These are phyloP conservation scores for Henckelia pumila DNA, from an alignment of 257 asterid genomes.

Conservation along the genomic window DNA sequence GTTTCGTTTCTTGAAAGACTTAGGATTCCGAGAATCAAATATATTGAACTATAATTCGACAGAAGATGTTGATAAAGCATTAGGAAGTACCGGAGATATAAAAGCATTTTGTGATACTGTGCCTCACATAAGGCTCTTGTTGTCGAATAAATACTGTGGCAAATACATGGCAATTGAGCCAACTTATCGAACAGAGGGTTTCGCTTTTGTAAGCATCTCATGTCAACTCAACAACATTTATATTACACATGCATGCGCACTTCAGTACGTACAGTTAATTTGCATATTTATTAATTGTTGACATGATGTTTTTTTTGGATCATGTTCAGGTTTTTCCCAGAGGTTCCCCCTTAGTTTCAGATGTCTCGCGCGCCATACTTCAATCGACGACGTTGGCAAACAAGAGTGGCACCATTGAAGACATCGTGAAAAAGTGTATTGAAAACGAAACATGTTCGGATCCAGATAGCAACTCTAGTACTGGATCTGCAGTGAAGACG, in stretches of 20 bases:
- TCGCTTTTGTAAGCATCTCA: not conserved
- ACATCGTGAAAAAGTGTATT: too few relatives aligned
- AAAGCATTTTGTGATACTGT: not conserved
- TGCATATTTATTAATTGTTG: too few relatives aligned
- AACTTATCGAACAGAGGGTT: not conserved
- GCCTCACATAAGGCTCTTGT: not conserved
- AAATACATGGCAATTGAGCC: not conserved
- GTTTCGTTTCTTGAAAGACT: not conserved
- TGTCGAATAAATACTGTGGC: not conserved
- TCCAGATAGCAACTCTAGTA: not conserved
- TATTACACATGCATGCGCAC: too few relatives aligned
- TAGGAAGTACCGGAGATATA: not conserved
- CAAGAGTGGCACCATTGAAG: not conserved
- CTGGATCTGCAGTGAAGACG: slow-evolving; percentile 1
- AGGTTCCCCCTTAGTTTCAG: slow-evolving; percentile 28
- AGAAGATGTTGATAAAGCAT: not conserved
- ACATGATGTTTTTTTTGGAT: too few relatives aligned
- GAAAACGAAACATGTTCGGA: not conserved
- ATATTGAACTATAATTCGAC: not conserved
- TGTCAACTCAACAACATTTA: not conserved
- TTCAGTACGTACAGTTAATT: too few relatives aligned
- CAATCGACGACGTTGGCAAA: slow-evolving; percentile 3
- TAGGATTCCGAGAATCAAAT: not conserved
- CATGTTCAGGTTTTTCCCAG: too few relatives aligned
- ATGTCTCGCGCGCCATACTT: slow-evolving; percentile 22